phyloP scores from a whole-genome alignment of 257 asterid genomes.

The Ehretia macrophylla region DNA sequence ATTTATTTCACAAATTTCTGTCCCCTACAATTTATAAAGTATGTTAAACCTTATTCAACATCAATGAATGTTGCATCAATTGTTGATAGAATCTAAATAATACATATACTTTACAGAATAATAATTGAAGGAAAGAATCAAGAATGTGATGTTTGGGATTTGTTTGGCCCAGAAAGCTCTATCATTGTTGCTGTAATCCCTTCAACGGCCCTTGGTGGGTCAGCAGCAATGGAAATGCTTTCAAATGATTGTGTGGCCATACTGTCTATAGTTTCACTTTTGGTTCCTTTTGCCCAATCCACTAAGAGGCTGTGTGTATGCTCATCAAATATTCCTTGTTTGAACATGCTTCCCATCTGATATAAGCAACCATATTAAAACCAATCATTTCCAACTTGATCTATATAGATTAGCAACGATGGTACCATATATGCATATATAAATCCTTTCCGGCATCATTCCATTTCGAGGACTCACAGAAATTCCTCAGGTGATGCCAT shows the following conservation, averaged over 20 bases:
- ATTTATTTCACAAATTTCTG: no score
- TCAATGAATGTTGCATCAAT: no score
- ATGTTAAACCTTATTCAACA: no score
- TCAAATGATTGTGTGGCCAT: constrained; percentile 18
- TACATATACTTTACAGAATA: no score
- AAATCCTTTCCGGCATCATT: no score
- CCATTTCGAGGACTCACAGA: no score
- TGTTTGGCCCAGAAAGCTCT: constrained; percentile 35
- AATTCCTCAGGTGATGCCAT: no score
- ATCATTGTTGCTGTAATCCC: constrained; percentile 31
- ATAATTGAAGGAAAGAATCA: not conserved
- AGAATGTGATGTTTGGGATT: constrained; percentile 13
- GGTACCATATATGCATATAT: no score
- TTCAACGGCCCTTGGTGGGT: constrained; percentile 18
- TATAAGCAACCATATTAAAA: constrained; percentile 3
- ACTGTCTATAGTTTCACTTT: constrained; percentile 12
- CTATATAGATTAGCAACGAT: no score
- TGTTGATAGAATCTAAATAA: no score
- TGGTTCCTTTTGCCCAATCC: constrained; percentile 29
- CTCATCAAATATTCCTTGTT: constrained; percentile 47
- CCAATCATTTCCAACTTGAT: no score
- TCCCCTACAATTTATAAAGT: no score
- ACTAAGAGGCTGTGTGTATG: constrained; percentile 6
- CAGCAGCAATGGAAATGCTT: not conserved
- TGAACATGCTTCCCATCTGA: constrained; percentile 81